These are phyloP conservation scores for Skeletonema grethae DNA, from an alignment of 108 stramenopile genomes.

Conservation along the genomic window DNA sequence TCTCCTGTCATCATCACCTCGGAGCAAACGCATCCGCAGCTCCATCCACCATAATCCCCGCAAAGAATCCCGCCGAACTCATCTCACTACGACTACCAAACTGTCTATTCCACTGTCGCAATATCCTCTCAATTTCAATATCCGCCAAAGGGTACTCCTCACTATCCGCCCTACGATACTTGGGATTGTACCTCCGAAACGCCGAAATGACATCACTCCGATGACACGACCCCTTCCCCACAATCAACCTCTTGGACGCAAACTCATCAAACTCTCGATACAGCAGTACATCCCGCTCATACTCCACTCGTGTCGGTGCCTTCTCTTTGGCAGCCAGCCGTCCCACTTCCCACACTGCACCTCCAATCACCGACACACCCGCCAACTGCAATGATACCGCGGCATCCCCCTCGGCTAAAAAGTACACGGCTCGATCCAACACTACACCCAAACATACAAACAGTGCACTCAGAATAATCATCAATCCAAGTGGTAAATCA, in stretches of 20 bases:
- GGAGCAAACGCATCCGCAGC: conserved; percentile 72
- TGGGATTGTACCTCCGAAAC: conserved; percentile 84
- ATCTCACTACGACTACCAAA: conserved; percentile 59
- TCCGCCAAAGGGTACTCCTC: conserved; percentile 68
- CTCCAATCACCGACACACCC: conserved; percentile 71
- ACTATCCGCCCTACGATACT: conserved; percentile 72
- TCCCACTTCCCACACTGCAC: conserved; percentile 76
- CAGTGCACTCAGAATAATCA: conserved; percentile 48
- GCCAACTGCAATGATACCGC: conserved; percentile 67
- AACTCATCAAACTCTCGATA: conserved; percentile 78
- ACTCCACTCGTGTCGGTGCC: conserved; percentile 61
- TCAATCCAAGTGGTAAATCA: conserved; percentile 56
- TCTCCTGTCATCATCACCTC: conserved; percentile 2
- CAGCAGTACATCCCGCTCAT: conserved; percentile 58
- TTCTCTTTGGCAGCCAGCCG: conserved; percentile 72
- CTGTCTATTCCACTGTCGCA: conserved; percentile 68
- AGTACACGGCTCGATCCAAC: conserved; percentile 52
- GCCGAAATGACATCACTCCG: conserved; percentile 71
- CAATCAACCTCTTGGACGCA: conserved; percentile 58
- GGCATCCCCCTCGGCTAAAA: conserved; percentile 68
- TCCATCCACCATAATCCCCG: conserved; percentile 66
- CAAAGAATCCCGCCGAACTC: conserved; percentile 78
- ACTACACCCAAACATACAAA: conserved; percentile 64
- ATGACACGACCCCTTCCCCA: conserved; percentile 55
- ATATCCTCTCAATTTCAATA: conserved; percentile 78